Evolutionary conservation across 352 stramenopile genomes (phyloP).

Genomic region (Elongisporangium prolatum): DNA sequence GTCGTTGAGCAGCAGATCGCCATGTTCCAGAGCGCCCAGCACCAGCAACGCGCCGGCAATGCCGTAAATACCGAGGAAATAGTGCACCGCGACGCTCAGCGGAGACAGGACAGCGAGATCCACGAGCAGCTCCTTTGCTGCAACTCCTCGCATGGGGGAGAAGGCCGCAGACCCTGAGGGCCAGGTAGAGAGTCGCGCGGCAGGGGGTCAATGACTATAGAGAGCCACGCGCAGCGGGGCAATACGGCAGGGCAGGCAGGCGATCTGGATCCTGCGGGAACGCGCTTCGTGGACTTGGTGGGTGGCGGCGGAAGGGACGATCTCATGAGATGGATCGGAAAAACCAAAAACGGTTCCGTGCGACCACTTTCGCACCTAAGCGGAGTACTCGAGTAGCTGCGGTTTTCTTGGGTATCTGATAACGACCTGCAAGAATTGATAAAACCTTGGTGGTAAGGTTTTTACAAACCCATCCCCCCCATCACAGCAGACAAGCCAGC

Average conservation of each 20-base stretch:
- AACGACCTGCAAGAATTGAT: not conserved
- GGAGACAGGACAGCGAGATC: conserved; percentile 56
- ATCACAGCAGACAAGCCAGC: not conserved
- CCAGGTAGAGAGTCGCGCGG: not conserved
- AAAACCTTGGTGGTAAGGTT: not conserved
- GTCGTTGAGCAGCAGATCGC: conserved; percentile 3
- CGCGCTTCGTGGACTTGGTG: not conserved
- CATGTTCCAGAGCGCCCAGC: conserved; percentile 36
- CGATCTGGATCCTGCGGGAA: not conserved
- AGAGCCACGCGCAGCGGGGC: not conserved
- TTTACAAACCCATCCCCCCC: not conserved
- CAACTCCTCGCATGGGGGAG: not conserved
- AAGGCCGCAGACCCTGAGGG: not conserved
- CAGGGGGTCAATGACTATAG: not conserved
- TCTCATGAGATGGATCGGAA: not conserved
- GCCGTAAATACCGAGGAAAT: conserved; percentile 51
- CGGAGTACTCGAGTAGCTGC: not conserved
- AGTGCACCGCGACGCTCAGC: conserved; percentile 61
- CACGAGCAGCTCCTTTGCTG: conserved; percentile 29
- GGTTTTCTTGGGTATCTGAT: not conserved
- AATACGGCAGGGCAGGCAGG: not conserved
- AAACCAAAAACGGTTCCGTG: not conserved
- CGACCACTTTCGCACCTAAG: not conserved
- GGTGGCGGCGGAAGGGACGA: not conserved
- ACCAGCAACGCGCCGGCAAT: conserved; percentile 34